Evolutionary conservation across 345 rosid species (phyloP), one percentile per base, ranked within the genome.

Genomic region (Firmiana major): DNA sequence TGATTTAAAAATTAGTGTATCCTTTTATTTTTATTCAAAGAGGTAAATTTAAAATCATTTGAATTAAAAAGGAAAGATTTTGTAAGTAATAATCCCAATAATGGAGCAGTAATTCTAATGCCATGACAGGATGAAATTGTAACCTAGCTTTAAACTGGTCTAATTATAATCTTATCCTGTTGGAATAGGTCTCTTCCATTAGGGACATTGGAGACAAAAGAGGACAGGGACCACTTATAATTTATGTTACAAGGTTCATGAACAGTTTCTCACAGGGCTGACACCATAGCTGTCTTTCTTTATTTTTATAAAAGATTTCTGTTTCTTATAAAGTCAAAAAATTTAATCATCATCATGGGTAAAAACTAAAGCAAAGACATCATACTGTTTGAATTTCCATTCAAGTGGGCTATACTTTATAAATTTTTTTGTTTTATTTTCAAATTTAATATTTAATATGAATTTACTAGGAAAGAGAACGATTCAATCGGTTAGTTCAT

Each of bases 191-290:
- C 77, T 48, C 63, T 22, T 71, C 38, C 15, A 21, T 42, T 38
- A 24, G 73, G 38, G 78, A 76, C 79, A 73, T 49, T 12, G 49
- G 63, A 63, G 80, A 77, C 21, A 31, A 4, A 66, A 49, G 43
- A 19, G 10, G 73, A 48, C 40, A 22, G 81, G 82, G 81, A 77
- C 83, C 85, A 76, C 77, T 43, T 21, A 22, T 38, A 51, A 70
- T 10, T 51, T 71, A 79, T 77, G 80, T 60, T 79, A 57, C 46
- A 53, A 64, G 81, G 80, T 75, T 77, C 83, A 62, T 77, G 78
- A 58, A 76, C 22, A 66, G 62, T 70, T 71, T 21, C 11, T n/a
- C 22, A 74, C 38, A 45, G 12, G 74, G 75, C 8, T 74, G 75
- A 58, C 79, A 58, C 57, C 48, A 60, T 71, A 75, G 75, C 81